phyloP scores from a whole-genome alignment of 169 alveolate genomes.

The Plasmodium coatneyi region DNA sequence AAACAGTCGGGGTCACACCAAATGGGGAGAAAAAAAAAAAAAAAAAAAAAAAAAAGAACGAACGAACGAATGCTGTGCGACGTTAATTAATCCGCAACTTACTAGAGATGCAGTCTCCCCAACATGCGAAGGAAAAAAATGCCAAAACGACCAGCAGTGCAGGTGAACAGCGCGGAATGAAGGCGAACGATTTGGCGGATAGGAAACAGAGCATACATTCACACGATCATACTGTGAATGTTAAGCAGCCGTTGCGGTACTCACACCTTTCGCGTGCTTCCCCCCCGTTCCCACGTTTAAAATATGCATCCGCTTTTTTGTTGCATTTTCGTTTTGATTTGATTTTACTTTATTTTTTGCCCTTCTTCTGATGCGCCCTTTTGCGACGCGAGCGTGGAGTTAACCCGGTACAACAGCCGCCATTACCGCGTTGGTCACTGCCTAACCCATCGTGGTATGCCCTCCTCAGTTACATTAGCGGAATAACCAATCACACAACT shows the following conservation, averaged over 20 bases:
- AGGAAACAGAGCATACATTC: slow-evolving; percentile 23
- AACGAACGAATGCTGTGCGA: background rate
- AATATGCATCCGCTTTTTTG: background rate
- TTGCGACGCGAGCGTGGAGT: background rate
- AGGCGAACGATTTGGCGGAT: background rate
- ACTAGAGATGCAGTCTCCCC: background rate
- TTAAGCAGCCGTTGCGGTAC: background rate
- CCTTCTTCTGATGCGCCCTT: background rate
- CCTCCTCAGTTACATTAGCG: background rate
- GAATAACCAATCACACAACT: background rate
- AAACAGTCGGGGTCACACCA: background rate
- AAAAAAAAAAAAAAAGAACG: slow-evolving; percentile 5
- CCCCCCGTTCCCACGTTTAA: background rate
- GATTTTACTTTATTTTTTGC: no score
- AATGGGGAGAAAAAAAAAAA: background rate
- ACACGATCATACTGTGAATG: background rate
- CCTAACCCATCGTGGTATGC: background rate
- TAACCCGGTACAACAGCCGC: background rate
- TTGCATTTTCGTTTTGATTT: background rate
- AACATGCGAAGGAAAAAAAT: background rate
- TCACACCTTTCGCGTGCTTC: background rate
- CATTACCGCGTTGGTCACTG: background rate
- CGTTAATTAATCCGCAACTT: background rate
- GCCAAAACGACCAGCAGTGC: background rate
- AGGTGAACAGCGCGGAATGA: background rate